phyloP scores from a whole-genome alignment of 192 early-diverging fungal species.

The Umbelopsis isabellina region DNA sequence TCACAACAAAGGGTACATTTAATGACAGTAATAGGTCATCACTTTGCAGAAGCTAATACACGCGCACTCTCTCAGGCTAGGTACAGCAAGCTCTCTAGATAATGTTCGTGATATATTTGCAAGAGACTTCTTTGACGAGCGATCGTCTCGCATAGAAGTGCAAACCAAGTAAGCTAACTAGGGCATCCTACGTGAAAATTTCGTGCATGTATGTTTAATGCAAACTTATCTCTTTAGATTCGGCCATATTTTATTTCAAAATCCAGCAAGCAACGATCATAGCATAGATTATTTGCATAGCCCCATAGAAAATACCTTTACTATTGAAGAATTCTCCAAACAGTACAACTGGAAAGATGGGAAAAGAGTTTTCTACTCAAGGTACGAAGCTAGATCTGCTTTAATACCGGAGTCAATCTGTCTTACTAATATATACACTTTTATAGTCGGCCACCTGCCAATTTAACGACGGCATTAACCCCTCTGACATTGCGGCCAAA shows the following conservation, averaged over 20 bases:
- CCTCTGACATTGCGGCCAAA: background rate
- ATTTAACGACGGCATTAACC: background rate
- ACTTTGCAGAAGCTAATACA: too few species aligned
- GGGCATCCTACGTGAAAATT: too few species aligned
- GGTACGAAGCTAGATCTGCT: background rate
- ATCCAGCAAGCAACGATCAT: background rate
- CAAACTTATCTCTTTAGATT: background rate
- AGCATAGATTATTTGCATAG: background rate
- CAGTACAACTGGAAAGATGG: background rate
- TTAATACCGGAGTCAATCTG: background rate
- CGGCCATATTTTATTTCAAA: background rate
- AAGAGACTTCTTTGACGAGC: too few species aligned
- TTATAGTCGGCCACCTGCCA: background rate
- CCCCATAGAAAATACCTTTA: background rate
- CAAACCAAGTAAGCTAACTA: too few species aligned
- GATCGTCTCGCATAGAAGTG: too few species aligned
- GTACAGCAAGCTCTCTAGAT: too few species aligned
- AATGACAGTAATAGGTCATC: too few species aligned
- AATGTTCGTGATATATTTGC: too few species aligned
- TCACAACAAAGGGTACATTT: too few species aligned
- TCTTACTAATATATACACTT: background rate
- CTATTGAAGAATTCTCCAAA: background rate
- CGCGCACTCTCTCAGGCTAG: too few species aligned
- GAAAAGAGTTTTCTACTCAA: background rate
- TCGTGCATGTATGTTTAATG: background rate